phyloP scores from a whole-genome alignment of 768 basidiomycete species.

The Hygrophoropsis aurantiaca region DNA sequence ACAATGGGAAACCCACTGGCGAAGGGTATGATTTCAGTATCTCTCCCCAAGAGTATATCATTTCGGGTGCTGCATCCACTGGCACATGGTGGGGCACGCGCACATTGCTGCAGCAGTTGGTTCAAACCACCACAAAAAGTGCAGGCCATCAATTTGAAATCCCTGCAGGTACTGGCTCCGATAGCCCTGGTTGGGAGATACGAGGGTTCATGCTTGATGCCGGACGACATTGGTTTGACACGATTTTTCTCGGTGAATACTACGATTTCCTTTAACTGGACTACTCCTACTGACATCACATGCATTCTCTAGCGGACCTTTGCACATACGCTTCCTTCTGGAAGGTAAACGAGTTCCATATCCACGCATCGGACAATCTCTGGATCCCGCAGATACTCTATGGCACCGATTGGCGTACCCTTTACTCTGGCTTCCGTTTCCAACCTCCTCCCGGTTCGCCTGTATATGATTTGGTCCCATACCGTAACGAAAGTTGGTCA shows the following conservation, averaged over 20 bases:
- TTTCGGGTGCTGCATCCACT: slow-evolving; percentile 33
- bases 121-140: slow-evolving; percentile 20
- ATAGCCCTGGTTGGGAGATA: slow-evolving; percentile 44
- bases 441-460: slow-evolving; percentile 34
- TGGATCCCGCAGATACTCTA: slow-evolving; percentile 42
- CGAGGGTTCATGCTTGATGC: slow-evolving; percentile 48
- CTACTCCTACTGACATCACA: neutral
- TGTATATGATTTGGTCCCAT: slow-evolving; percentile 34
- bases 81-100: slow-evolving; percentile 47
- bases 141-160: slow-evolving; percentile 16
- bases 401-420: slow-evolving; percentile 36
- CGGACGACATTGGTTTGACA: slow-evolving; percentile 45
- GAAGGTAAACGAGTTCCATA: slow-evolving; percentile 43
- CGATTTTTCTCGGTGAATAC: slow-evolving; percentile 35
- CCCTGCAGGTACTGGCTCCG: slow-evolving; percentile 34
- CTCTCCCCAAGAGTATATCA: slow-evolving; percentile 24
- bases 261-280: neutral
- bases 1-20: slow-evolving; percentile 35
- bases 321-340: slow-evolving; percentile 46
- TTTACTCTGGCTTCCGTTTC: slow-evolving; percentile 45
- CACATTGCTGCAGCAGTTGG: slow-evolving; percentile 42
- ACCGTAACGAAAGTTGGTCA: slow-evolving; percentile 42
- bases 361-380: slow-evolving; percentile 44
- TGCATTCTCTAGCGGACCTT: slow-evolving; percentile 32
- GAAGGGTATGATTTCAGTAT: slow-evolving; percentile 41